Evolutionary conservation across 176 grass and related monocot genomes (phyloP).

Genomic region (Metroxylon sagu): DNA sequence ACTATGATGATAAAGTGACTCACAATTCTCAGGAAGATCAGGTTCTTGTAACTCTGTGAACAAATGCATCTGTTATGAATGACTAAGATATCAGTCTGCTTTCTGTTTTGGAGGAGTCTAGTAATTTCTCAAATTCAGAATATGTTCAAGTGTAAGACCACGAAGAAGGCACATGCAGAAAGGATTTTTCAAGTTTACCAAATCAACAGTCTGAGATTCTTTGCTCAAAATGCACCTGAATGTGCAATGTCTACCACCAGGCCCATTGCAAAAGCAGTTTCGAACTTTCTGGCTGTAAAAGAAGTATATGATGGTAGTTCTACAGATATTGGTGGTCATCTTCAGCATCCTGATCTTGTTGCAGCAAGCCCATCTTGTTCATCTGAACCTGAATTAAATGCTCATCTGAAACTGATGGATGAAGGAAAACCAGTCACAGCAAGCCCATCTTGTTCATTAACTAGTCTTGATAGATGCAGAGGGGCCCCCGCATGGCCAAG

Average conservation of each 20-base stretch:
- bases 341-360: neutral
- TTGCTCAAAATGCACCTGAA: neutral
- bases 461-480: conserved; percentile 16
- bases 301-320: conserved; percentile 4
- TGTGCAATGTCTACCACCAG: neutral
- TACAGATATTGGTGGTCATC: neutral
- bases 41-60: neutral
- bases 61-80: no score
- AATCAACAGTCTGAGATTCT: neutral
- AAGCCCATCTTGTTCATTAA: conserved; percentile 11
- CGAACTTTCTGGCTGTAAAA: conserved; percentile 3
- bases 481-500: conserved; percentile 73
- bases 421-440: conserved; percentile 11
- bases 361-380: no score
- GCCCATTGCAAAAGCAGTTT: neutral
- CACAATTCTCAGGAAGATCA: conserved; percentile 41
- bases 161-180: neutral
- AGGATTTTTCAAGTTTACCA: neutral
- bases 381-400: neutral
- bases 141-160: neutral
- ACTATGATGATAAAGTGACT: conserved; percentile 32
- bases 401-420: neutral
- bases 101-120: conserved; percentile 1
- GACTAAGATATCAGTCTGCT: neutral
- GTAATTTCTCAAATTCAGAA: neutral